Conservation (phyloP, 305 asterid species). For the Solanum chacoense region DNA sequence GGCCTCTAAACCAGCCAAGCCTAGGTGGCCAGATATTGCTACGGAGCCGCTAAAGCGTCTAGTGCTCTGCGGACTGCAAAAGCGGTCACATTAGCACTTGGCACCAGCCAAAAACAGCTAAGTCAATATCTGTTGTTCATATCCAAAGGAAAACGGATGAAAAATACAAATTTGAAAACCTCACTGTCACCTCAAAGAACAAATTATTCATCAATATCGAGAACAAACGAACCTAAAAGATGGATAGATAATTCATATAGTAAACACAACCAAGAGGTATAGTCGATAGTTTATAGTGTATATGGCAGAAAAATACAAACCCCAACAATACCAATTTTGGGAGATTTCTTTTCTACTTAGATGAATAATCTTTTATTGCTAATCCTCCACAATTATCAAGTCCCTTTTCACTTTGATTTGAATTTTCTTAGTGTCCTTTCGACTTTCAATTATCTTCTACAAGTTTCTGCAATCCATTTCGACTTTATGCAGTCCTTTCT, state of each 20-base stretch:
- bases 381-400: neutral
- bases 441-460: neutral
- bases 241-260: neutral
- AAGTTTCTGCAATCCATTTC: neutral
- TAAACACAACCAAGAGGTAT: neutral
- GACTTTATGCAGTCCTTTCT: neutral
- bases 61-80: neutral
- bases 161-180: neutral
- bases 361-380: neutral
- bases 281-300: neutral
- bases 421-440: neutral
- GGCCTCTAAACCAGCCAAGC: too few relatives aligned
- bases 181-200: neutral
- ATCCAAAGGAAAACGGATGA: neutral
- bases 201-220: too few relatives aligned
- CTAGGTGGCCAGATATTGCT: neutral
- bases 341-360: neutral
- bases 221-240: neutral
- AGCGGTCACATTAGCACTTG: neutral
- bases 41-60: neutral
- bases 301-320: neutral
- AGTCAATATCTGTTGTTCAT: neutral
- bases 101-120: neutral
- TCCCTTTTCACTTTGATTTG: neutral
- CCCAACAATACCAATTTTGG: neutral